Evolutionary conservation across 768 basidiomycete species (phyloP), one percentile per base, ranked within the genome.

Genomic region (Rhodotorula babjevae): DNA sequence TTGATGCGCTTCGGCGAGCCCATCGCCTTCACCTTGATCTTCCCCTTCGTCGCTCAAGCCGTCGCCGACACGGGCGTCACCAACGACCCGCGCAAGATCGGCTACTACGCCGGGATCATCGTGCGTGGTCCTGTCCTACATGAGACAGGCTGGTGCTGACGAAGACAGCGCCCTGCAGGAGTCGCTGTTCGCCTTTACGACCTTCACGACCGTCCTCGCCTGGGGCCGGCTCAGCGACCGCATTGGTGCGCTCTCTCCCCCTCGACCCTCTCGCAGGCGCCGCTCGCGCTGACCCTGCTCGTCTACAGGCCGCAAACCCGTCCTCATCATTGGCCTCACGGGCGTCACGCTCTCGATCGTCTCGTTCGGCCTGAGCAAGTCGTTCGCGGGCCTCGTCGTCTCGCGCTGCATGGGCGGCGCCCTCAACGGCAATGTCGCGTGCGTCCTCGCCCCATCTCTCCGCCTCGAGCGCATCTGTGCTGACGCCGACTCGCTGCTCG

Each of bases 211-310:
- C 31, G 68, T 77, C 27, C 62, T 77, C 15, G 60, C 58, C 0
- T 79, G 77, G 77, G 77, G 78, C 19, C 56, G 76, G 1, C 72
- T 78, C 8, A 68, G 65, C 6, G 78, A 79, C 55, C 68, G 77
- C 2, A 76, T 78, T 2, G 78, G 60, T 61, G 16, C 5, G 44
- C 16, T 5, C 18, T 50, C 44, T 46, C 44, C 6, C 44, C 44
- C 44, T 46, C 44, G 6, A 2, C 44, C n/a, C 21, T 56, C 11
- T 59, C 27, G 3, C 29, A 21, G 14, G 1, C 12, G 2, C 42
- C 33, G 12, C 60, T n/a, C 29, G 16, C 9, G 21, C 18, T 18
- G 0, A 18, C 21, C 2, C 36, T 29, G 29, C 49, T 59, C 11
- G 15, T 36, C 29, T 61, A 14, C 60, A 61, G 60, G 78, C 7